phyloP scores from a whole-genome alignment of 73 alveolate genomes.

The Paramecium sonneborni region DNA sequence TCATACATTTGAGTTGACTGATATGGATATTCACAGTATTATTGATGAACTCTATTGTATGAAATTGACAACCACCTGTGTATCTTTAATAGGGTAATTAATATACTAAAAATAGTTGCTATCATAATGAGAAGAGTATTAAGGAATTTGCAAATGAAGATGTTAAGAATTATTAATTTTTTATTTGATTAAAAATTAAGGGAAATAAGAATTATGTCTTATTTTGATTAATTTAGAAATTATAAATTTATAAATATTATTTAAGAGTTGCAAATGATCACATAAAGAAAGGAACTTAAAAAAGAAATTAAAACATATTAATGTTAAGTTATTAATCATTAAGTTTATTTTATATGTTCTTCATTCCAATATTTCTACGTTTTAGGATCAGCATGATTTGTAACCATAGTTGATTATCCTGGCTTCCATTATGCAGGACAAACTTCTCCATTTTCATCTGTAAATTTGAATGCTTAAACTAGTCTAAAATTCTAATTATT shows the following conservation, averaged over 20 bases:
- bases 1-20: slow-evolving; percentile 25
- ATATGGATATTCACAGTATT: background rate
- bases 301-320: background rate
- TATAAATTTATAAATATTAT: too few species aligned
- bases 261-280: background rate
- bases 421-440: slow-evolving; percentile 99
- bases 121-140: slow-evolving; percentile 34
- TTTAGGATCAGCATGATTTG: slow-evolving; percentile 74
- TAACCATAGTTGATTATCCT: slow-evolving; percentile 92
- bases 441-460: slow-evolving; percentile 98
- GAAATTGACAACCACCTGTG: background rate
- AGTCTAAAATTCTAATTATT: slow-evolving; percentile 3
- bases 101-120: background rate
- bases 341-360: slow-evolving; percentile 61
- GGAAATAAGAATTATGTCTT: background rate
- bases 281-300: background rate
- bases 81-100: slow-evolving; percentile 34
- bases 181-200: background rate
- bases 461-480: slow-evolving; percentile 95
- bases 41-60: slow-evolving; percentile 12
- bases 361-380: slow-evolving; percentile 80
- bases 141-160: background rate
- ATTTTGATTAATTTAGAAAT: background rate
- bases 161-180: slow-evolving; percentile 14
- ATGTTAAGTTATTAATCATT: background rate